Base-by-base conservation (phyloP, 2,329 filamentous ascomycete genomes). In the Colletotrichum simmondsii region DNA sequence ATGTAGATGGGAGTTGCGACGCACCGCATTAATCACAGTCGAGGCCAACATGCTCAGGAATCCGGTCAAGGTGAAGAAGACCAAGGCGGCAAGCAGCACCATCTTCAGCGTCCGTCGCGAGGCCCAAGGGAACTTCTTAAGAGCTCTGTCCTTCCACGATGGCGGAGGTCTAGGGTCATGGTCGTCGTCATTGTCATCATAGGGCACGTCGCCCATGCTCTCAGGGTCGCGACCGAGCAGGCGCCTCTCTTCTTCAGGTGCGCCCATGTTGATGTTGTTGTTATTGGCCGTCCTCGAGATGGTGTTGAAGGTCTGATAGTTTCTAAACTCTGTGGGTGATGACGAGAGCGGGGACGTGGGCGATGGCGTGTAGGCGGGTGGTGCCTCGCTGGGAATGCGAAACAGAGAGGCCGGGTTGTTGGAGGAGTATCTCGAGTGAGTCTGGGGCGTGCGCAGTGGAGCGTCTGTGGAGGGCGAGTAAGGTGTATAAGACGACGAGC, bases 291-390 rank as follows among this genome's bases (percentile, higher is more conserved):
- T 49, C 42, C 42, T 16, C 37, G 37, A 16, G 37, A 42, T 81
- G 66, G 67, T 72, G 1, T 77, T 71, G 76, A 88, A 87, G 8
- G 87, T 88, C 71, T 81, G 84, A 76, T 89, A 87, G 73, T 81
- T 83, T 67, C 73, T 78, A 61, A 60, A 69, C 32, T 68, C 68
- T 19, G 78, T 74, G 8, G 81, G 78, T 14, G 84, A 83, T 26
- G 81, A 80, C 19, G 81, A 72, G 3, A 75, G 71, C 77, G 71
- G 71, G 14, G 71, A 73, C 12, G 71, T 72, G 57, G 71, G 79
- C 16, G 82, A 85, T 8, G 86, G 86, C 2, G 85, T 86, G 77
- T 89, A 89, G 11, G 87, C 87, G 7, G 87, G 87, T 11, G 87
- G 87, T 6, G 87, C 86, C 68, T 87, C 85, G 53, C 75, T 73